phyloP scores from a whole-genome alignment of 2,329 filamentous ascomycete species.

The Colletotrichum brevisporum region DNA sequence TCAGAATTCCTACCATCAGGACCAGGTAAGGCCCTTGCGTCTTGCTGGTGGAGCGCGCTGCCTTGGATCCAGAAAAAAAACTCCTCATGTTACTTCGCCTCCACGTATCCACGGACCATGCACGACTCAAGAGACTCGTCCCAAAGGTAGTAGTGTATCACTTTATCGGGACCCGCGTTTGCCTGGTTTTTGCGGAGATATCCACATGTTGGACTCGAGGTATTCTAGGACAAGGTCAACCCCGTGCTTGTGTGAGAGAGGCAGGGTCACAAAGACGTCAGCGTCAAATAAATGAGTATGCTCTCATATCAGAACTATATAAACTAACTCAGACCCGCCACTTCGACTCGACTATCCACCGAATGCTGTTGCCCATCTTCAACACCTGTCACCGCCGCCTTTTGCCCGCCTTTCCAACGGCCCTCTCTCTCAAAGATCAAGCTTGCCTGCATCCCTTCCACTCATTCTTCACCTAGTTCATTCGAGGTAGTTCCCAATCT shows the following conservation, averaged over 20 bases:
- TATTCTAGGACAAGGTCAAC: slow-evolving; percentile 13
- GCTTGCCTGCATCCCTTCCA: no score
- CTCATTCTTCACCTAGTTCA: no score
- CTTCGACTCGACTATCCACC: background rate
- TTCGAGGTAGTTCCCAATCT: no score
- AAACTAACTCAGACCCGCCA: slow-evolving; percentile 4
- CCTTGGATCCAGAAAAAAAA: slow-evolving; percentile 40
- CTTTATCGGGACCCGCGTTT: slow-evolving; percentile 38
- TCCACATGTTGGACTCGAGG: slow-evolving; percentile 7
- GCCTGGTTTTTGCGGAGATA: slow-evolving; percentile 42
- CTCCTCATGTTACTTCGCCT: slow-evolving; percentile 39
- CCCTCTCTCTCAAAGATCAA: no score
- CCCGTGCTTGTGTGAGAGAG: slow-evolving; percentile 2
- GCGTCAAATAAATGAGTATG: slow-evolving; percentile 33
- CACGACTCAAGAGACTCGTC: slow-evolving; percentile 41
- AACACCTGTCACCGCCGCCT: no score
- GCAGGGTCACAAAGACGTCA: slow-evolving; percentile 31
- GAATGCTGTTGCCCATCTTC: no score
- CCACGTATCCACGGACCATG: slow-evolving; percentile 40
- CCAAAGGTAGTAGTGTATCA: slow-evolving; percentile 23
- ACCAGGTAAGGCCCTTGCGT: slow-evolving; percentile 35
- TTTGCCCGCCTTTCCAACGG: no score
- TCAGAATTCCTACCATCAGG: slow-evolving; percentile 18
- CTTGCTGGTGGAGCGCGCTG: slow-evolving; percentile 29
- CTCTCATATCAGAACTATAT: slow-evolving; percentile 33